A percentile compares a stretch with the other conserved stretches of the same genome.
Evolutionary conservation across 2,329 filamentous ascomycete genomes (phyloP).

Genomic region (Fusarium sp.): DNA sequence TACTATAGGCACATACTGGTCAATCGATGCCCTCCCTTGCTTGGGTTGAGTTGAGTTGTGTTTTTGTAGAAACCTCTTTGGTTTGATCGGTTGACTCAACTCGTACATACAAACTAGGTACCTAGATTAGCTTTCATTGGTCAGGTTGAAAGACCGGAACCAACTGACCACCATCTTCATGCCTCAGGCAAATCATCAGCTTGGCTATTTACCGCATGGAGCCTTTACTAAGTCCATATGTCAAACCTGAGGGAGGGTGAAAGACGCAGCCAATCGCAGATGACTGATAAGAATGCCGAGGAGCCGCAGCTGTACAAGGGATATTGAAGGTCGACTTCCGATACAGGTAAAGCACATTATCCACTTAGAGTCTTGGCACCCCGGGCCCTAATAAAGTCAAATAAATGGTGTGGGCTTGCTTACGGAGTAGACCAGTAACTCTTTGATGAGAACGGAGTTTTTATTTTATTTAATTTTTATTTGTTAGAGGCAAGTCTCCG

Average conservation of each 20-base stretch:
- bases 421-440: background rate
- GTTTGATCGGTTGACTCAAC: conserved; percentile 13
- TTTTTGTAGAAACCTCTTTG: conserved; percentile 15
- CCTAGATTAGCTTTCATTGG: conserved; percentile 10
- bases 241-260: conserved; percentile 12
- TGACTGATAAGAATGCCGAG: conserved; percentile 31
- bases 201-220: background rate
- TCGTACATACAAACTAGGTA: background rate
- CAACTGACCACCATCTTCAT: background rate
- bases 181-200: conserved; percentile 21
- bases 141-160: background rate
- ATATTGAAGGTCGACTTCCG: conserved; percentile 34
- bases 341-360: conserved; percentile 31
- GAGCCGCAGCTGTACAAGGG: conserved; percentile 28
- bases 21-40: conserved; percentile 10
- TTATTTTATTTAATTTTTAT: no score
- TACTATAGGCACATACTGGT: background rate
- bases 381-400: background rate
- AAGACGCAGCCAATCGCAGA: conserved; percentile 16
- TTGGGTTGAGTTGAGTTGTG: background rate
- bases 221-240: conserved; percentile 7
- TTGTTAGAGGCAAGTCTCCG: background rate
- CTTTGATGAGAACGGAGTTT: background rate
- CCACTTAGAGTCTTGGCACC: conserved; percentile 26
- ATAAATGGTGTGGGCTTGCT: background rate